Evolutionary conservation across 2,329 filamentous ascomycete genomes (phyloP).

Genomic region (Claviceps maximensis): DNA sequence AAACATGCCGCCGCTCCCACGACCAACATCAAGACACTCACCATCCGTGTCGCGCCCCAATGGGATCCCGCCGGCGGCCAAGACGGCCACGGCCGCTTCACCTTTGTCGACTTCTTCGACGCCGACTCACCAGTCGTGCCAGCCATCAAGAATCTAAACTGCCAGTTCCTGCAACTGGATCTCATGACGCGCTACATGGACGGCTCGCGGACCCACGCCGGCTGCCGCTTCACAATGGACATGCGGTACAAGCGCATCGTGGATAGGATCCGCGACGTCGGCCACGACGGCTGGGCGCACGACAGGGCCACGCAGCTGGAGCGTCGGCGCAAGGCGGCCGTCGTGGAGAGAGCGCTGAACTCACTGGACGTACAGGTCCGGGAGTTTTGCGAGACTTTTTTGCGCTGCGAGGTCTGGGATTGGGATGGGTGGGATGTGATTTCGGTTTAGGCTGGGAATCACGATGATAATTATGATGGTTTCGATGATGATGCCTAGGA

Average conservation of each 20-base stretch:
- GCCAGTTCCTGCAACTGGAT: constrained; percentile 23
- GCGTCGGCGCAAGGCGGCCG: neutral
- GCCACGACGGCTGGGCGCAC: constrained; percentile 9
- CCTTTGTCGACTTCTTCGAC: constrained; percentile 25
- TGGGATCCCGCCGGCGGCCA: constrained; percentile 3
- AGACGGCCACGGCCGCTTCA: constrained; percentile 12
- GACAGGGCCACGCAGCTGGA: constrained; percentile 9
- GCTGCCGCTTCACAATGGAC: constrained; percentile 8
- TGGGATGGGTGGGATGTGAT: neutral
- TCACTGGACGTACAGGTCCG: constrained; percentile 2
- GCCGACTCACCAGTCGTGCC: constrained; percentile 14
- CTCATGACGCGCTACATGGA: constrained; percentile 14
- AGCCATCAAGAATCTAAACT: constrained; percentile 20
- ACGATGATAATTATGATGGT: neutral
- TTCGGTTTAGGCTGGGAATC: neutral
- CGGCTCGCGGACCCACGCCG: neutral
- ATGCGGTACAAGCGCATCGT: constrained; percentile 6
- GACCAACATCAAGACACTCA: constrained; percentile 26
- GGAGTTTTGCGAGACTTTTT: constrained; percentile 4
- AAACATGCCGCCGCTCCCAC: neutral
- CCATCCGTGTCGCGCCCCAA: constrained; percentile 25
- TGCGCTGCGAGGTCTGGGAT: neutral
- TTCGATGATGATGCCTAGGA: too few species aligned
- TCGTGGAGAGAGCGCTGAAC: neutral
- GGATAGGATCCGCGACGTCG: neutral